These are phyloP conservation scores for Talinum fruticosum DNA, from an alignment of 148 eudicot genomes.

Conservation along the genomic window DNA sequence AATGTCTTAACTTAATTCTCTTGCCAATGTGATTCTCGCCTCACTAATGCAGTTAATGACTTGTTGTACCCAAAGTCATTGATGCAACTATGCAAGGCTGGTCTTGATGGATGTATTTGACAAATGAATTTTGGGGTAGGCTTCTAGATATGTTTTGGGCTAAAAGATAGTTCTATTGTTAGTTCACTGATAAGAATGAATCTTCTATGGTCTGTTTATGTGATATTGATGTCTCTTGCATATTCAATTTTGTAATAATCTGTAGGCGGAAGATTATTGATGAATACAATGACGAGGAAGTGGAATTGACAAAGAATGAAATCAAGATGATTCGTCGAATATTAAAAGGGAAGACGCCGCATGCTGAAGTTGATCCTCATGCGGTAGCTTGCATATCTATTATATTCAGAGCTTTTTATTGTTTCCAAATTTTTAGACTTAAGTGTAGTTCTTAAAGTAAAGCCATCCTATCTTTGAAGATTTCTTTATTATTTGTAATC, in stretches of 20 bases:
- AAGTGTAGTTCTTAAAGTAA: neutral
- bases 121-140: neutral
- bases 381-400: constrained; percentile 38
- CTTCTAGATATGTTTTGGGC: neutral
- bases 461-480: neutral
- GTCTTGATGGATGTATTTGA: neutral
- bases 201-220: neutral
- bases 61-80: neutral
- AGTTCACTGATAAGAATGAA: neutral
- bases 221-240: neutral
- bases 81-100: no score
- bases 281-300: constrained; percentile 87
- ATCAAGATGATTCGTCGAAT: constrained; percentile 55
- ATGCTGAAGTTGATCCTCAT: constrained; percentile 82
- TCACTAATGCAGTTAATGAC: neutral
- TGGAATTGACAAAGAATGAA: constrained; percentile 67
- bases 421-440: neutral
- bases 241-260: neutral
- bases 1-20: neutral
- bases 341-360: constrained; percentile 81
- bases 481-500: neutral
- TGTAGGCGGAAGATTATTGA: constrained; percentile 80
- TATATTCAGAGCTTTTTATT: neutral
- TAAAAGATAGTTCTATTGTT: neutral
- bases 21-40: neutral